Conservation (phyloP, 345 rosid species). For the Pseudoturritis turrita region DNA sequence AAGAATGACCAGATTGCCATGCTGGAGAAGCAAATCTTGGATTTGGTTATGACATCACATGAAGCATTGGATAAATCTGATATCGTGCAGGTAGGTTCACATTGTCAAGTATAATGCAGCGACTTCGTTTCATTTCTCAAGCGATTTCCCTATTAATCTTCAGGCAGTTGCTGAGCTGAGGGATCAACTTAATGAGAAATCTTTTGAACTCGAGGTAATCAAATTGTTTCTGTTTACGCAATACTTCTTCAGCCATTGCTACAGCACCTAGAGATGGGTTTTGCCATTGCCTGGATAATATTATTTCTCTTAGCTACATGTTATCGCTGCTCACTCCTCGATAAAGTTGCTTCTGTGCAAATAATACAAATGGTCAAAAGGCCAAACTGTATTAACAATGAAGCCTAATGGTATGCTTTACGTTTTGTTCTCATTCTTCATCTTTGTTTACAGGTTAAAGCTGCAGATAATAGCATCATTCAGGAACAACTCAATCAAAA, state of each 20-base stretch:
- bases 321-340: not conserved
- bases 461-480: conserved; percentile 82
- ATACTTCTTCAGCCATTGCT: conserved; percentile 1
- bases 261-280: conserved; percentile 3
- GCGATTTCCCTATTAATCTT: conserved; percentile 31
- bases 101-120: not conserved
- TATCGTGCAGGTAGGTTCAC: conserved; percentile 54
- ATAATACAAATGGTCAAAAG: not conserved
- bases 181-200: conserved; percentile 83
- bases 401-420: not conserved
- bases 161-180: conserved; percentile 74
- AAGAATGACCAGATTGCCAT: conserved; percentile 73
- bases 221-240: conserved; percentile 1
- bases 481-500: conserved; percentile 86
- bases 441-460: conserved; percentile 65
- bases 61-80: conserved; percentile 58
- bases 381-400: not conserved
- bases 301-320: not conserved
- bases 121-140: conserved; percentile 15
- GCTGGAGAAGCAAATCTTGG: conserved; percentile 77
- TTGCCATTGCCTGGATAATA: not conserved
- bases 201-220: conserved; percentile 90
- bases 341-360: not conserved
- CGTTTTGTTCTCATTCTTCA: not conserved
- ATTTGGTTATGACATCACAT: conserved; percentile 54